A percentile compares a stretch with the other conserved stretches of the same genome.
Conservation (phyloP, 2,329 filamentous ascomycete species). For the Paraconiothyrium brasiliense region DNA sequence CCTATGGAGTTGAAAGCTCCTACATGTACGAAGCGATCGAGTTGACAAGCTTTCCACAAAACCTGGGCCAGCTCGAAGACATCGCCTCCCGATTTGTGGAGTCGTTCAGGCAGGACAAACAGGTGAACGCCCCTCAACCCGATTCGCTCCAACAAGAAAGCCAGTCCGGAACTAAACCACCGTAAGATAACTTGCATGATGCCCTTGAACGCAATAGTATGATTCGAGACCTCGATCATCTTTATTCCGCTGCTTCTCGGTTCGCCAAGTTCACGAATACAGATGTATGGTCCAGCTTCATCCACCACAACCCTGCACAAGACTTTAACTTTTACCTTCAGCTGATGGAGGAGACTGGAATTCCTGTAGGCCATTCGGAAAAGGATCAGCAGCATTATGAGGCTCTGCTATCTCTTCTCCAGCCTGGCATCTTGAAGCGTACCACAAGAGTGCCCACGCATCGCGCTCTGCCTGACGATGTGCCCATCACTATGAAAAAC, state of each 20-base stretch:
- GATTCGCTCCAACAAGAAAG: no score
- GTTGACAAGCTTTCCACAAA: background rate
- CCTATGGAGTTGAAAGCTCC: background rate
- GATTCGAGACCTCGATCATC: background rate
- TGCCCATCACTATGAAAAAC: background rate
- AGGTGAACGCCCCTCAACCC: background rate
- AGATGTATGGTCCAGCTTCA: background rate
- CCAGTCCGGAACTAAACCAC: background rate
- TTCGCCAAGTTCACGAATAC: background rate
- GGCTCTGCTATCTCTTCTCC: background rate
- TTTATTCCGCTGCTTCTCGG: background rate
- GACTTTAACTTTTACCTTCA: background rate
- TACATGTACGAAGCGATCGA: slow-evolving; percentile 2
- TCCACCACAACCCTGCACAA: background rate
- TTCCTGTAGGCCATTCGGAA: background rate
- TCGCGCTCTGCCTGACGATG: background rate
- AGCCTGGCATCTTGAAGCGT: background rate
- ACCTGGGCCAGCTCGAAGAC: background rate
- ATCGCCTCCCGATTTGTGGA: background rate
- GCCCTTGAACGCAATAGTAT: background rate
- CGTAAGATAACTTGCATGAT: background rate
- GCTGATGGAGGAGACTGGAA: background rate
- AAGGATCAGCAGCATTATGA: background rate
- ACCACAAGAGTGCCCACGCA: background rate
- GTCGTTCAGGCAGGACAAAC: background rate